Percentiles rank a stretch among this genome's conserved stretches.
Evolutionary conservation across 768 basidiomycete genomes (phyloP).

Genomic region (Tremella yokohamensis): DNA sequence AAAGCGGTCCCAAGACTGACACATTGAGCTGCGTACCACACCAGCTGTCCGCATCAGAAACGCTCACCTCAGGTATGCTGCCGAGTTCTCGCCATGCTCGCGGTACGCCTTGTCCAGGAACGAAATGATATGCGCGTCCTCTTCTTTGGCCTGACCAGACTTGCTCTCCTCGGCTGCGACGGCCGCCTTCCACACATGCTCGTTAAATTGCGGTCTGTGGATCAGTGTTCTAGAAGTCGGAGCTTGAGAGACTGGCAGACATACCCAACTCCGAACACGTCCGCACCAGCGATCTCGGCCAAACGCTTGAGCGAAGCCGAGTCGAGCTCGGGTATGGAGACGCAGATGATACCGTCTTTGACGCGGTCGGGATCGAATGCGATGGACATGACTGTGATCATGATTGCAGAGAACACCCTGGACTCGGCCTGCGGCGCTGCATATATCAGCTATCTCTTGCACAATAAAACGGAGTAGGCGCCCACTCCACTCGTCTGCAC

Average conservation of each 20-base stretch:
- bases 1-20: constrained; percentile 17
- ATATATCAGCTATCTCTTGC: too few species aligned
- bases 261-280: constrained; percentile 13
- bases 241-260: not conserved
- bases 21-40: not conserved
- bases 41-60: not conserved
- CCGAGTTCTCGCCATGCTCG: constrained; percentile 12
- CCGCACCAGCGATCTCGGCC: not conserved
- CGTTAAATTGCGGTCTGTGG: constrained; percentile 7
- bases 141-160: not conserved
- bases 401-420: too few species aligned
- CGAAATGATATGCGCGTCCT: constrained; percentile 6
- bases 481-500: constrained; percentile 1
- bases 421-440: too few species aligned
- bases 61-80: constrained; percentile 14
- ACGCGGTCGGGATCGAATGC: too few species aligned
- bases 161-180: not conserved
- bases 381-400: too few species aligned
- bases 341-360: constrained; percentile 5
- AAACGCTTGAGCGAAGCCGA: not conserved
- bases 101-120: constrained; percentile 14
- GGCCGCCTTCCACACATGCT: constrained; percentile 2
- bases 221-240: not conserved
- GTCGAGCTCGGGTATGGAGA: constrained; percentile 6
- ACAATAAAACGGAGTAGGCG: not conserved